phyloP scores from a whole-genome alignment of 2,329 filamentous ascomycete species.

The Nemania sp. region DNA sequence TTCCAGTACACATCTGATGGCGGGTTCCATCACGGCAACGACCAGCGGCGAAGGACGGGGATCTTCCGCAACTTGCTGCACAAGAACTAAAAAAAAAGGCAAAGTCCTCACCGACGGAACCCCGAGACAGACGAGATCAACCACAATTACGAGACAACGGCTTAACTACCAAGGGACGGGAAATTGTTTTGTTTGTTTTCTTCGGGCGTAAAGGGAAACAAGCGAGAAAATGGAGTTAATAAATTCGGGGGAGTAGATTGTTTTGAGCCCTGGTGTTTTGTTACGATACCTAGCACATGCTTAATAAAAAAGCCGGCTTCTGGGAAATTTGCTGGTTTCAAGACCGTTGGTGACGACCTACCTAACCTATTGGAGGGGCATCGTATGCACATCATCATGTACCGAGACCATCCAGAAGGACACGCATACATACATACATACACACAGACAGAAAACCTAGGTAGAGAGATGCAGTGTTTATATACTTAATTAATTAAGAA shows the following conservation, averaged over 20 bases:
- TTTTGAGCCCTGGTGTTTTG: constrained; percentile 26
- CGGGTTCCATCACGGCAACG: constrained; percentile 14
- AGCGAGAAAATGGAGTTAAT: neutral
- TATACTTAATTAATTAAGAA: neutral
- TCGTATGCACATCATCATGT: too few relatives aligned
- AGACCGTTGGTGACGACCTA: neutral
- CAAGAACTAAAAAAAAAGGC: constrained; percentile 27
- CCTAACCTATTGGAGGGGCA: too few relatives aligned
- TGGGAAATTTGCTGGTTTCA: neutral
- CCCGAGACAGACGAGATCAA: neutral
- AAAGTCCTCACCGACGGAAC: neutral
- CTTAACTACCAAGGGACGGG: neutral
- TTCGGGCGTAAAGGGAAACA: neutral
- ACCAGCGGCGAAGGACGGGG: constrained; percentile 29
- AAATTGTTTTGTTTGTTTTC: neutral
- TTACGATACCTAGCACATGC: constrained; percentile 9
- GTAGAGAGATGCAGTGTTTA: neutral
- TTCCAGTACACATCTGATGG: constrained; percentile 28
- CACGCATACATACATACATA: too few relatives aligned
- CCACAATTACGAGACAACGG: constrained; percentile 11
- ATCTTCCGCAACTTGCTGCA: constrained; percentile 36
- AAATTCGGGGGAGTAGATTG: neutral
- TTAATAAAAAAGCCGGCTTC: constrained; percentile 7
- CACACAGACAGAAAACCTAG: too few relatives aligned
- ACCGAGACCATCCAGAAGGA: too few relatives aligned